phyloP scores from a whole-genome alignment of 2,329 filamentous ascomycete genomes.

The Raffaelea albimanens region DNA sequence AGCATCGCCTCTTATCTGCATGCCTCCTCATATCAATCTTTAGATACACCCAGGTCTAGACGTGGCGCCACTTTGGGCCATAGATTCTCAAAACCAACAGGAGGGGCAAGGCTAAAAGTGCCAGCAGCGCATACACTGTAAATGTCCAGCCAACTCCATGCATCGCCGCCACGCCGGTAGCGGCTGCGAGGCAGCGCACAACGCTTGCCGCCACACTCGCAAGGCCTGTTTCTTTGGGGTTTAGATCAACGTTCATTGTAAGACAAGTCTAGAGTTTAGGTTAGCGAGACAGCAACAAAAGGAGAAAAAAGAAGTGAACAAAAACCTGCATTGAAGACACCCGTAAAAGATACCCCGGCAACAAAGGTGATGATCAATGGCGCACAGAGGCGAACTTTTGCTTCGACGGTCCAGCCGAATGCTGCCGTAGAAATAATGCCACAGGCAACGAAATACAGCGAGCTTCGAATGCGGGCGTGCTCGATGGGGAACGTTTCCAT shows the following conservation, averaged over 20 bases:
- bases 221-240: background rate
- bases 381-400: background rate
- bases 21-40: too few relatives aligned
- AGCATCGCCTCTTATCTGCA: too few relatives aligned
- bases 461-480: conserved; percentile 1
- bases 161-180: conserved; percentile 1
- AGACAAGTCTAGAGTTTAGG: background rate
- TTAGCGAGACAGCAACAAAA: background rate
- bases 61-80: too few relatives aligned
- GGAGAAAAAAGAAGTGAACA: background rate
- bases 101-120: too few relatives aligned
- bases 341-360: background rate
- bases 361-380: background rate
- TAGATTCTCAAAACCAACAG: too few relatives aligned
- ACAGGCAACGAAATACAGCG: background rate
- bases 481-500: conserved; percentile 1
- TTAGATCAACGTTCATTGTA: background rate
- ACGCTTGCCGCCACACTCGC: background rate
- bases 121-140: background rate
- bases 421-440: background rate
- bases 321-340: background rate
- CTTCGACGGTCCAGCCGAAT: background rate
- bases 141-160: background rate
- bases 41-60: too few relatives aligned
- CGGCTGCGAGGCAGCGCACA: conserved; percentile 1